Base-by-base conservation (phyloP, 805 yeast species). In the Ogataea pini region DNA sequence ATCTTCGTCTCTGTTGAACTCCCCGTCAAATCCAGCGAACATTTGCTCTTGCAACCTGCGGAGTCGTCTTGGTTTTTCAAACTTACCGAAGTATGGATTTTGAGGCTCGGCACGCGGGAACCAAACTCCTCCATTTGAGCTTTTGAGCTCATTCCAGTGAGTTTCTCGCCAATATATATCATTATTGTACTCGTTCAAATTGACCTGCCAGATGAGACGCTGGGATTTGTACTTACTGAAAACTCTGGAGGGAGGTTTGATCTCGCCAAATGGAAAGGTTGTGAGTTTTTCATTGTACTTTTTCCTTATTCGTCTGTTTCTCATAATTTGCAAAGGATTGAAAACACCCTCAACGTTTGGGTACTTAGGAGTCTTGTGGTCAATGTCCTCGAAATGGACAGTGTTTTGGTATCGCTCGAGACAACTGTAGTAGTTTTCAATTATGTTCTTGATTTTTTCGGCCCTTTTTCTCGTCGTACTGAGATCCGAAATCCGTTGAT, bases 241-340 rank as follows among this genome's bases (percentile, higher is more conserved):
- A 1, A 79, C 84, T 50, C 81, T 76, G 6, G 87, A 83, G 2
- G 89, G 83, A n/a, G 79, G 64, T 12, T 87, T 86, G 5, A 82
- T 63, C 7, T 77, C 71, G 47, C 76, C 73, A 24, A 76, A 64
- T 1, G 75, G 64, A 10, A 77, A 59, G 3, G 72, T 69, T 33
- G 75, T 72, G 2, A 79, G 75, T 29, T 70, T 68, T 48, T 78
- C 79, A 43, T 73, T 74, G 56, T 77, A 69, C 56, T 76, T 77
- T 48, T 76, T 74, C 45, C 87, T 65, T 3, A 84, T 61, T 55
- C 73, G 73, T 49, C 96, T 73, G 65, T 89, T 85, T 48, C 97
- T 70, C 22, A 89, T 80, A n/a, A 83, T 76, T 65, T 88, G 96
- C 37, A 89, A 69, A 3, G 96, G 96, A 61, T 89, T 89, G 70